A percentile compares a stretch with the other conserved stretches of the same genome.
These are phyloP conservation scores for Henningerozyma blattae DNA, from an alignment of 805 yeast species.

Conservation along the genomic window DNA sequence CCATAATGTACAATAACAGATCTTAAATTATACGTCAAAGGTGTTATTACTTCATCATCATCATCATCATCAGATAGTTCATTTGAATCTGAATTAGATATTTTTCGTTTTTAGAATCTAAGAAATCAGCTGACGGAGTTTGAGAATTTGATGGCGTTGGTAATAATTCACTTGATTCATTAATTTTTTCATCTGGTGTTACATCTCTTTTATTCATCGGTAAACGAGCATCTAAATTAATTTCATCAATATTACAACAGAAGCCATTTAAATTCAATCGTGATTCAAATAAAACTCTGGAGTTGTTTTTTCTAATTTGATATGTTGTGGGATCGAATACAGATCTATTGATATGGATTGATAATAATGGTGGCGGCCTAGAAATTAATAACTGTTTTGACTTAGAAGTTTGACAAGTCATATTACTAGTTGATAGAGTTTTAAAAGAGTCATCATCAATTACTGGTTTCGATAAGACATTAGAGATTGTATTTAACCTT, in stretches of 20 bases:
- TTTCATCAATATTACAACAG: background rate
- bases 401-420: conserved; percentile 58
- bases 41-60: background rate
- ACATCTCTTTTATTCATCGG: background rate
- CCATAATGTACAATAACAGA: conserved; percentile 84
- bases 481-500: conserved; percentile 36
- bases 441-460: conserved; percentile 69
- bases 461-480: conserved; percentile 46
- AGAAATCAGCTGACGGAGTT: too few species aligned
- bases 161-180: conserved; percentile 22
- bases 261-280: conserved; percentile 39
- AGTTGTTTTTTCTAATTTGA: conserved; percentile 65
- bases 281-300: conserved; percentile 64
- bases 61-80: conserved; percentile 9
- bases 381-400: conserved; percentile 68
- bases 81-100: too few species aligned
- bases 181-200: background rate
- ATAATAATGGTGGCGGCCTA: conserved; percentile 65
- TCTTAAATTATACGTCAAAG: conserved; percentile 43
- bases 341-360: conserved; percentile 79
- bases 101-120: too few species aligned
- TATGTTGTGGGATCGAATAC: conserved; percentile 82
- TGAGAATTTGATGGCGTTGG: too few species aligned
- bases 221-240: background rate
- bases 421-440: conserved; percentile 53